phyloP scores from a whole-genome alignment of 192 early-diverging fungal species.

The Chytriomyces confervae region DNA sequence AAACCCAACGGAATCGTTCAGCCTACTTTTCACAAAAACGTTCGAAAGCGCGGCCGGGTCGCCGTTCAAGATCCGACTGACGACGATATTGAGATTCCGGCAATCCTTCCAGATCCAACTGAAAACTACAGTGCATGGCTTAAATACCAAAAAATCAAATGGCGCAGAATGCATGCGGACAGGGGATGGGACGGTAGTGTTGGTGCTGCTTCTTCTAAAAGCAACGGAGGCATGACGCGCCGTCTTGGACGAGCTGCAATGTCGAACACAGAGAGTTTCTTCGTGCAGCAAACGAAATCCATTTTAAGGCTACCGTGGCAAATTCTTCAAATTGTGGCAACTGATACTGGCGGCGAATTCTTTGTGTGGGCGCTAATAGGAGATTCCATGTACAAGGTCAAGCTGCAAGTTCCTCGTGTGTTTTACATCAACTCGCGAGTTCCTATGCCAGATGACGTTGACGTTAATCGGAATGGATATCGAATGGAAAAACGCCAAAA shows the following conservation, averaged over 20 bases:
- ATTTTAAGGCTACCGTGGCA: conserved; percentile 78
- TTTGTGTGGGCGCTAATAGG: conserved; percentile 83
- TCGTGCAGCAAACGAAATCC: conserved; percentile 69
- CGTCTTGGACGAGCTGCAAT: background rate
- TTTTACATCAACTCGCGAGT: conserved; percentile 84
- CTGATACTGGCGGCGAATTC: conserved; percentile 85
- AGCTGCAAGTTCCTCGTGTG: conserved; percentile 77
- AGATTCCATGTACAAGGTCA: conserved; percentile 71
- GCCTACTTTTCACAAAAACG: conserved; percentile 44
- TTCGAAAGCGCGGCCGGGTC: conserved; percentile 34
- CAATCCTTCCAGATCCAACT: conserved; percentile 67
- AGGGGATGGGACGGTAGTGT: background rate
- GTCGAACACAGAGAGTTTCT: conserved; percentile 58
- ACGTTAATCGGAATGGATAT: conserved; percentile 2
- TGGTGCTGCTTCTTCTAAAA: background rate
- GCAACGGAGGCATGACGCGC: background rate
- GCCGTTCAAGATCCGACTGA: conserved; percentile 45
- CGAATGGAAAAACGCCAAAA: conserved; percentile 42
- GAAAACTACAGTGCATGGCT: conserved; percentile 79
- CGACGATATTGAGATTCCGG: conserved; percentile 44
- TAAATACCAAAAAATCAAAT: conserved; percentile 72
- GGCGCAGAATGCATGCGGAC: conserved; percentile 67
- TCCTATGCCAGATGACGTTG: conserved; percentile 51
- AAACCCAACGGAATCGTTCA: conserved; percentile 16
- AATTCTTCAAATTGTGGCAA: conserved; percentile 83